Conservation (phyloP, 73 alveolate species). For the Symbiodinium pilosum region DNA sequence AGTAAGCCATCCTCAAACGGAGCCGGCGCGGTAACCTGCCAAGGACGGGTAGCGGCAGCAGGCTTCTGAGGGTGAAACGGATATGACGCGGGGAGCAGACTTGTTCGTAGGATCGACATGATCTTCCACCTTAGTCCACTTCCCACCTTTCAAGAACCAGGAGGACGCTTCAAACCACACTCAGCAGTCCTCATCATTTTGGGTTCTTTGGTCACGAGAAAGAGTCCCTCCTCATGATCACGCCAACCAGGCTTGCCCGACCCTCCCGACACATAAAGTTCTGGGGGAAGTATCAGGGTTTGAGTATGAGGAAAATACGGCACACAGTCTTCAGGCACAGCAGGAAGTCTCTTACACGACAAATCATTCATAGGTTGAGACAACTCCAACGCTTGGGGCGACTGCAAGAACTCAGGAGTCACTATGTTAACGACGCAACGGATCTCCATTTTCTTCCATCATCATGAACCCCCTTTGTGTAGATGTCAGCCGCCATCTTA, state of each 20-base stretch:
- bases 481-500: too few relatives aligned
- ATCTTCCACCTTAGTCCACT: neutral
- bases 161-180: neutral
- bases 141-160: neutral
- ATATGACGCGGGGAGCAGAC: neutral
- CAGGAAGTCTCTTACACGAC: too few relatives aligned
- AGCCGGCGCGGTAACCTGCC: too few relatives aligned
- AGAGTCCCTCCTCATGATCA: neutral
- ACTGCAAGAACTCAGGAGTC: neutral
- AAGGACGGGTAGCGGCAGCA: too few relatives aligned
- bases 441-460: neutral
- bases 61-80: neutral
- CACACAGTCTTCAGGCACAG: neutral
- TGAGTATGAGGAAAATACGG: constrained; percentile 13
- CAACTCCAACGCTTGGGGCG: neutral
- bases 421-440: neutral
- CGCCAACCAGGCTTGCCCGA: too few relatives aligned
- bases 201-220: neutral
- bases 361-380: neutral
- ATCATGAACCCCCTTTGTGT: neutral
- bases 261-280: neutral
- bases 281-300: neutral
- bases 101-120: neutral
- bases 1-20: too few relatives aligned
- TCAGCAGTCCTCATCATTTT: neutral